These are phyloP conservation scores for Paecilomyces formosus DNA, from an alignment of 2,329 filamentous ascomycete genomes.

Conservation along the genomic window DNA sequence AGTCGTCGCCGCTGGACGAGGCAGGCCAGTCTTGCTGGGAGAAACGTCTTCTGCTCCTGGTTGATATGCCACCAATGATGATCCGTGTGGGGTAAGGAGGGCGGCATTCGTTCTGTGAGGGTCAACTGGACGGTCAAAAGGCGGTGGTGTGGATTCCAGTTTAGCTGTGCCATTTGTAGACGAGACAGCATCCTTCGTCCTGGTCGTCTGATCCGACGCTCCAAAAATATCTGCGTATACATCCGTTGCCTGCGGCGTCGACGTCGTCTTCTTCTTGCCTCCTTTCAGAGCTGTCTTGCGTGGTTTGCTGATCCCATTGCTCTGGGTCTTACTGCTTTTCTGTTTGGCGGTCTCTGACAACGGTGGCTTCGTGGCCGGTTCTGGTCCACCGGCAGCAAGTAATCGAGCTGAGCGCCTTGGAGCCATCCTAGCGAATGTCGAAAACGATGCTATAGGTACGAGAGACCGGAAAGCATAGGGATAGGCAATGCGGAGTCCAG, in stretches of 20 bases:
- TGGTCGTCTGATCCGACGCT: constrained; percentile 22
- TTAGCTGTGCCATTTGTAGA: constrained; percentile 29
- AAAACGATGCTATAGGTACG: background rate
- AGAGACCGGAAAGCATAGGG: background rate
- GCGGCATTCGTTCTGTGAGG: constrained; percentile 42
- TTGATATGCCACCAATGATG: constrained; percentile 42
- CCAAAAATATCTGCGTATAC: background rate
- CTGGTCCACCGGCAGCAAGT: constrained; percentile 19
- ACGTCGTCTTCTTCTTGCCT: constrained; percentile 3
- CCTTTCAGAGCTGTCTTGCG: constrained; percentile 12
- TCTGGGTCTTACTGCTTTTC: constrained; percentile 13
- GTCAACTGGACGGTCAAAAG: constrained; percentile 38
- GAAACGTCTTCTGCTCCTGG: constrained; percentile 26
- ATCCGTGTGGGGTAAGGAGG: constrained; percentile 41
- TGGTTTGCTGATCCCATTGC: constrained; percentile 21
- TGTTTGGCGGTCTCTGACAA: constrained; percentile 14
- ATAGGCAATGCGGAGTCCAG: background rate
- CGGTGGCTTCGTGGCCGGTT: constrained; percentile 11
- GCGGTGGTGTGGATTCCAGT: constrained; percentile 38
- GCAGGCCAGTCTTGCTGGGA: constrained; percentile 32
- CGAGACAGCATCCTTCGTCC: constrained; percentile 12
- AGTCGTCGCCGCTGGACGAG: constrained; percentile 51
- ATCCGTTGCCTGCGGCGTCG: constrained; percentile 1
- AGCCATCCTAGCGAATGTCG: constrained; percentile 35
- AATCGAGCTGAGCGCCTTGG: constrained; percentile 47